phyloP scores from a whole-genome alignment of 768 basidiomycete species.

The Thelephora ganbajun region DNA sequence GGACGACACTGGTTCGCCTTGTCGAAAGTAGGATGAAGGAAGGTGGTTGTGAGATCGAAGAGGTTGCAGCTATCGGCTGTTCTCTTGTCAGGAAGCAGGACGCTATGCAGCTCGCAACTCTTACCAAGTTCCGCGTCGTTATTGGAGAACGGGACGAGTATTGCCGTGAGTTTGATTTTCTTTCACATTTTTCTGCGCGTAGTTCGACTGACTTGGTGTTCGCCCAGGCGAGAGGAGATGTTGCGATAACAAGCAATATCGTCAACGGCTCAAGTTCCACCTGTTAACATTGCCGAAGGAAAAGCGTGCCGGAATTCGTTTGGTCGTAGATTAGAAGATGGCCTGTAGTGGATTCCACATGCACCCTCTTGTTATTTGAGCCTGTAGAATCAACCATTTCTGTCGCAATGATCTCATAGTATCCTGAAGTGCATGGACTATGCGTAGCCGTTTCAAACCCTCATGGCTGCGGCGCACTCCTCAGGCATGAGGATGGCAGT shows the following conservation, averaged over 20 bases:
- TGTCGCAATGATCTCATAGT: too few species aligned
- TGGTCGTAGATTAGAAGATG: conserved; percentile 9
- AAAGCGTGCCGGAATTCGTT: conserved; percentile 6
- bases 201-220: conserved; percentile 5
- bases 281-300: conserved; percentile 13
- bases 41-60: conserved; percentile 20
- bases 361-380: too few species aligned
- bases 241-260: conserved; percentile 42
- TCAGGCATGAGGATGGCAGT: too few species aligned
- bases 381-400: too few species aligned
- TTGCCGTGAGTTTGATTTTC: conserved; percentile 30
- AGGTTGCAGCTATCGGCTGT: conserved; percentile 42
- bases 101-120: conserved; percentile 33
- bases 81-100: conserved; percentile 40
- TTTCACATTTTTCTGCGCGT: conserved; percentile 1
- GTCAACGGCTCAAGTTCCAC: conserved; percentile 31
- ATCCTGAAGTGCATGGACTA: too few species aligned
- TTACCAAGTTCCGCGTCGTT: conserved; percentile 33
- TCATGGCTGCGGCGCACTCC: too few species aligned
- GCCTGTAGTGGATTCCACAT: too few species aligned
- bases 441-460: too few species aligned
- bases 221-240: conserved; percentile 30
- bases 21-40: conserved; percentile 24
- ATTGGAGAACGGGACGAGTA: conserved; percentile 29
- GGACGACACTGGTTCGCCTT: conserved; percentile 34